A percentile compares a stretch with the other conserved stretches of the same genome.
Evolutionary conservation across 2,329 filamentous ascomycete genomes (phyloP).

Genomic region (Epichloe uncinata): DNA sequence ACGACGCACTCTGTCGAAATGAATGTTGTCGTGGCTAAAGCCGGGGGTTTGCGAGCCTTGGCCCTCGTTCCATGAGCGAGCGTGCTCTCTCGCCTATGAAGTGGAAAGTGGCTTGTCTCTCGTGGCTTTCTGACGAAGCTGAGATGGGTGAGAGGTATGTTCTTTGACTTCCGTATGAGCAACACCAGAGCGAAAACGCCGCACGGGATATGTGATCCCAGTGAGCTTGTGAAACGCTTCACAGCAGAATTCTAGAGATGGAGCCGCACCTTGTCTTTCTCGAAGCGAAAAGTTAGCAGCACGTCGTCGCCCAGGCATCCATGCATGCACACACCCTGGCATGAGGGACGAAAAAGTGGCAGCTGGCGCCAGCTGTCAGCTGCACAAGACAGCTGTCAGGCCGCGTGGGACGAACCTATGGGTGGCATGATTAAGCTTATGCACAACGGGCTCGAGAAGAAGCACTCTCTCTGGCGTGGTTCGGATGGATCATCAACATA

Average conservation of each 20-base stretch:
- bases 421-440: too few species aligned
- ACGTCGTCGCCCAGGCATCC: conserved; percentile 1
- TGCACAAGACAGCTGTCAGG: conserved; percentile 2
- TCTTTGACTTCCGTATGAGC: neutral
- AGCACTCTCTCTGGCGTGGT: too few species aligned
- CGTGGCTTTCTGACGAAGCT: neutral
- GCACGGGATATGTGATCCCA: neutral
- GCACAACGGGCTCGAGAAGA: too few species aligned
- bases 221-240: neutral
- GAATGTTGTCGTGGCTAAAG: neutral
- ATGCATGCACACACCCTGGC: neutral
- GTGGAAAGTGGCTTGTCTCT: neutral
- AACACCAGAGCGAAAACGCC: neutral
- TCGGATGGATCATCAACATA: too few species aligned
- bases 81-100: neutral
- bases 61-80: neutral
- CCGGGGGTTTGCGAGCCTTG: too few species aligned
- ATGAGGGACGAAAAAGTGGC: neutral
- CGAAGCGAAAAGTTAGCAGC: neutral
- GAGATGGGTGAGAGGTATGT: neutral
- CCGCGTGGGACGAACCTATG: neutral
- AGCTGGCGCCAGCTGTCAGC: conserved; percentile 1
- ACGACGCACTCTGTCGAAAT: neutral
- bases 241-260: neutral
- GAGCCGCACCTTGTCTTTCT: neutral